Conservation (phyloP, 768 basidiomycete species). For the Collybia sordida region DNA sequence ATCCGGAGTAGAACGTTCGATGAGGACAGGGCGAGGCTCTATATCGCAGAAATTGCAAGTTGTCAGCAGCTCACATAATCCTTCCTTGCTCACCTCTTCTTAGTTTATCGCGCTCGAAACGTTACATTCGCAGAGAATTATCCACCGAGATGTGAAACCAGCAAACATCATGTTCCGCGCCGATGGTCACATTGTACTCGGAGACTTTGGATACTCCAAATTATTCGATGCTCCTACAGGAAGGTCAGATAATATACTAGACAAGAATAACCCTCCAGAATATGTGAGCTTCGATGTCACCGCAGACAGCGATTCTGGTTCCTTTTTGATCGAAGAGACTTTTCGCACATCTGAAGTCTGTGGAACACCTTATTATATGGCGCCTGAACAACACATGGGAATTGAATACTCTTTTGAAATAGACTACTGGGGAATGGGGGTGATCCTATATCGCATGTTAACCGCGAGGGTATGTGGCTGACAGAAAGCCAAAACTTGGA, state of each 20-base stretch:
- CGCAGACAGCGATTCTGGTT: neutral
- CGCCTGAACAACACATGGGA: constrained; percentile 4
- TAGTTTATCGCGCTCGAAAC: constrained; percentile 3
- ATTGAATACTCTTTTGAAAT: constrained; percentile 3
- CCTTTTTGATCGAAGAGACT: constrained; percentile 1
- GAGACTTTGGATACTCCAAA: constrained; percentile 3
- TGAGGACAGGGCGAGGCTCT: neutral
- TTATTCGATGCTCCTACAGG: neutral
- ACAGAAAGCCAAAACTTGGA: neutral
- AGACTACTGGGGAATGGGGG: constrained; percentile 3
- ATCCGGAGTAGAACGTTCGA: neutral
- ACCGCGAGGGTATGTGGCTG: neutral
- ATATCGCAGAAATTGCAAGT: constrained; percentile 3
- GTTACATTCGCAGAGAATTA: constrained; percentile 1
- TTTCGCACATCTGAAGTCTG: neutral
- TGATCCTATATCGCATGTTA: constrained; percentile 1
- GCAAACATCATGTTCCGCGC: constrained; percentile 3
- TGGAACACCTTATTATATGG: constrained; percentile 5
- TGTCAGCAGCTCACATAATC: neutral
- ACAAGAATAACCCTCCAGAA: neutral
- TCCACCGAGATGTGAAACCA: constrained; percentile 4
- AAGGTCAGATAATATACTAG: neutral
- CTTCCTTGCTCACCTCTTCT: neutral
- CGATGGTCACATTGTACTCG: constrained; percentile 2
- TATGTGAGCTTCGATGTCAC: constrained; percentile 3